These are phyloP conservation scores for Diplodia intermedia DNA, from an alignment of 2,329 filamentous ascomycete genomes.

Conservation along the genomic window DNA sequence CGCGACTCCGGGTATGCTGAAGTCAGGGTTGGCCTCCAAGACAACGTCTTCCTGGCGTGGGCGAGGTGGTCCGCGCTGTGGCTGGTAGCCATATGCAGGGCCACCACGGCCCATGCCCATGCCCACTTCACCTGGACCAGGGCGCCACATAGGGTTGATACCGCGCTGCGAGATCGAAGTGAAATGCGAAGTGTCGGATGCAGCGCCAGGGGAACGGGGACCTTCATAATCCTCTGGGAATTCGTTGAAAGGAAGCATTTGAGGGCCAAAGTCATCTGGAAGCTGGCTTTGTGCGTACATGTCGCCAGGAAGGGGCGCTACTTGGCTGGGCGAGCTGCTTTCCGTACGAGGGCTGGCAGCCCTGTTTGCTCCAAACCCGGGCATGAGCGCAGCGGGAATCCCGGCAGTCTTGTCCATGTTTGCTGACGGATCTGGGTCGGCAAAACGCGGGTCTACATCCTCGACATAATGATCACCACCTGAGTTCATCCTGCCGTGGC, in stretches of 20 bases:
- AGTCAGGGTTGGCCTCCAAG: slow-evolving; percentile 83
- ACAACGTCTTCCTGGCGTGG: slow-evolving; percentile 72
- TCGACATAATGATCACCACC: slow-evolving; percentile 75
- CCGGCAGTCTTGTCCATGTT: not conserved
- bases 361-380: slow-evolving; percentile 42
- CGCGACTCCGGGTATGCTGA: slow-evolving; percentile 67
- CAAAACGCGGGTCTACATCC: slow-evolving; percentile 90
- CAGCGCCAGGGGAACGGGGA: slow-evolving; percentile 71
- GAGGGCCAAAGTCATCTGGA: slow-evolving; percentile 25
- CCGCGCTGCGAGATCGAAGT: slow-evolving; percentile 89
- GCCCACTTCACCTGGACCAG: slow-evolving; percentile 57
- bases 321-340: slow-evolving; percentile 34
- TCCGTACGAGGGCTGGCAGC: slow-evolving; percentile 38
- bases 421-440: slow-evolving; percentile 51
- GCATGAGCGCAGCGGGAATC: slow-evolving; percentile 44
- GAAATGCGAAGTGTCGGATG: slow-evolving; percentile 83
- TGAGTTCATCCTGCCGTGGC: slow-evolving; percentile 26
- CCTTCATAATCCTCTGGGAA: slow-evolving; percentile 67
- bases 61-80: slow-evolving; percentile 38
- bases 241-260: slow-evolving; percentile 20
- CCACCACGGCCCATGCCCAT: slow-evolving; percentile 32
- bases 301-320: slow-evolving; percentile 37
- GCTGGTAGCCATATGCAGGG: slow-evolving; percentile 48
- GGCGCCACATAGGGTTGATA: slow-evolving; percentile 85
- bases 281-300: slow-evolving; percentile 34